These are phyloP conservation scores for Clitoria ternatea DNA, from an alignment of 306 rosid genomes.

Conservation along the genomic window DNA sequence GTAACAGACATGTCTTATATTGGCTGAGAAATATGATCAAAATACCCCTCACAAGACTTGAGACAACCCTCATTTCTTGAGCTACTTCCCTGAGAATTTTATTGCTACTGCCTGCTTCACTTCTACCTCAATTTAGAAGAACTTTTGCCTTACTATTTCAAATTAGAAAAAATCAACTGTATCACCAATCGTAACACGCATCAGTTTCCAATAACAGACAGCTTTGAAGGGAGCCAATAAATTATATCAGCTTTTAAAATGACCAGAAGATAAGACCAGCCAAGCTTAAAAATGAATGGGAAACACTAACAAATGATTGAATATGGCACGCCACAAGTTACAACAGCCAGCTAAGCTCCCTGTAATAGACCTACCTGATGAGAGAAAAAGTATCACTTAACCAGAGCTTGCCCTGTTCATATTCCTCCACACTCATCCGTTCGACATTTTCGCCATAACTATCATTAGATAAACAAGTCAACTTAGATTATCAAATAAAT, in stretches of 20 bases:
- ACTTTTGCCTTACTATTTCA: not conserved
- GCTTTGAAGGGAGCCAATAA: not conserved
- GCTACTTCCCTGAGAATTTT: slow-evolving; percentile 1
- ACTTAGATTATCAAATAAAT: slow-evolving; percentile 11
- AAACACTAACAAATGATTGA: not conserved
- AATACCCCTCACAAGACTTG: no score
- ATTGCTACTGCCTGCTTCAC: not conserved
- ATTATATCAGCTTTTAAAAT: not conserved
- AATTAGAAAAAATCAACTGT: not conserved
- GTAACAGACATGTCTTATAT: no score
- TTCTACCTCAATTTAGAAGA: not conserved
- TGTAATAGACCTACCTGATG: slow-evolving; percentile 53
- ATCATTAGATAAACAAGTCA: slow-evolving; percentile 26
- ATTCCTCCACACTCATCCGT: slow-evolving; percentile 68
- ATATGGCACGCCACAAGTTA: not conserved
- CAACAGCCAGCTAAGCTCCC: slow-evolving; percentile 7
- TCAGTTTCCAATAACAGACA: not conserved
- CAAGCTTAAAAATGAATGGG: not conserved
- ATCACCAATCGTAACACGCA: not conserved
- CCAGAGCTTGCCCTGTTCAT: slow-evolving; percentile 78
- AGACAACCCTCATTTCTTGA: no score
- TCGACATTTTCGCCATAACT: slow-evolving; percentile 64
- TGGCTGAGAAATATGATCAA: no score
- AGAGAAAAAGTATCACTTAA: slow-evolving; percentile 70
- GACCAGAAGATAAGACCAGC: not conserved